Base-by-base conservation (phyloP, 306 rosid genomes). In the Fragaria iinumae region DNA sequence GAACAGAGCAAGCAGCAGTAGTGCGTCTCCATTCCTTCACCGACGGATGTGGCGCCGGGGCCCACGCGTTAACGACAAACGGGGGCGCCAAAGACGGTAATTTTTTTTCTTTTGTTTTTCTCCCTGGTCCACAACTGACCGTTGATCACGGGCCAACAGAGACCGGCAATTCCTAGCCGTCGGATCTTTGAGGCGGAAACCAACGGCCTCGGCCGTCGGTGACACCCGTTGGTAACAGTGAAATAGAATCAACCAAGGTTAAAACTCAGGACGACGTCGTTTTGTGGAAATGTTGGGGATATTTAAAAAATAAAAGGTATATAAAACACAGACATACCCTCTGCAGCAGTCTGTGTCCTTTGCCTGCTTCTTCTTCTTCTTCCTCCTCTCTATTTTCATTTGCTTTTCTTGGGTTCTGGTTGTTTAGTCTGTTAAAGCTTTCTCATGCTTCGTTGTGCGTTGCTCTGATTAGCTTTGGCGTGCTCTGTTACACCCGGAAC, bases 101-200 rank as follows among this genome's bases (percentile, higher is more conserved):
- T 25, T 21, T 11, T 9, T 57, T 4, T 21, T 8, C 23, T 45
- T 34, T 25, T 25, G 59, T 5, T 72, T 13, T 2, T 17, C 12
- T 13, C 21, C 20, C 56, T 21, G 34, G 39, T 45, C 39, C 29
- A 21, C 0, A 32, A 72, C 70, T 68, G 83, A 87, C 90, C 44
- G 91, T 80, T 76, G 81, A 90, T 90, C 78, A 83, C 86, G 91
- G 93, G 79, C 68, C 45, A 78, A 80, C 44, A 74, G 80, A 8
- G n/a, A 18, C 56, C 13, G 27, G 66, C 21, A 14, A 44, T 67
- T 77, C 8, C 65, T 6, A 34, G 64, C 89, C 88, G 84, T 80
- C 23, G 0, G 92, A 91, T 87, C 23, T 13, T 5, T 23, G 13
- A 21, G 12, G 7, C 17, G 66, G 67, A 67, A 21, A 32, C 39